Base-by-base conservation (phyloP, 371 early-diverging fungal species). In the Amoeboaphelidium occidentale region DNA sequence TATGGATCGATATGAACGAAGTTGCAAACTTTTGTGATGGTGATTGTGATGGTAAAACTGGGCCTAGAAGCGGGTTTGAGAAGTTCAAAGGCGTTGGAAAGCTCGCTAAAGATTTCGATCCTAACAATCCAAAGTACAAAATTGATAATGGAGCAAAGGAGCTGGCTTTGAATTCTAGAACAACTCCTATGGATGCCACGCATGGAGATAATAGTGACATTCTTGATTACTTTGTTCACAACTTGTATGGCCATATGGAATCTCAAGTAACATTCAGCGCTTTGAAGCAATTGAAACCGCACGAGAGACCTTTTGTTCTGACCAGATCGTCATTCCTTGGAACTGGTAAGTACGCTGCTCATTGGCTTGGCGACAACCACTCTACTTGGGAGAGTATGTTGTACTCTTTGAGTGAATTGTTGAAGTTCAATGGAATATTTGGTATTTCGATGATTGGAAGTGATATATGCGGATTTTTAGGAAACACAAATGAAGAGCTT, bases 1-100 rank as follows among this genome's bases (percentile, higher is more conserved):
- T 74, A 1, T 77, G 78, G 79, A 74, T 74, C 47, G 77, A 75
- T 56, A 74, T 75, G 75, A 77, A 76, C 51, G 76, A 78, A 51
- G 73, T 75, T 1, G 59, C 74, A 0, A 65, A 70, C 22, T 79
- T 78, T 56, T 65, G 72, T 59, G 58, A 60, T 13, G 67, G 73
- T 23, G 53, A 65, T 25, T 68, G 75, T 48, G 61, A 61, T 25
- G 58, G 46, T 25, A 1, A 23, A 43, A 1, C 2, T 43, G 53
- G 6, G 39, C 39, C 17, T 6, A 17, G 10, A 10, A 17, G 17
- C 39, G 10, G 39, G 10, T 6, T 6, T 32, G 39, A 32, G 39
- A 17, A 6, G 6, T 10, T 17, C 17, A 17, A 32, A 10, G 39
- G 10, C 17, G 6, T 32, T 6, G 39, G 17, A 6, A 6, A 32